Percentiles rank a stretch among this genome's conserved stretches.
Evolutionary conservation across 2,329 filamentous ascomycete genomes (phyloP).

Genomic region (Coniella lustricola): DNA sequence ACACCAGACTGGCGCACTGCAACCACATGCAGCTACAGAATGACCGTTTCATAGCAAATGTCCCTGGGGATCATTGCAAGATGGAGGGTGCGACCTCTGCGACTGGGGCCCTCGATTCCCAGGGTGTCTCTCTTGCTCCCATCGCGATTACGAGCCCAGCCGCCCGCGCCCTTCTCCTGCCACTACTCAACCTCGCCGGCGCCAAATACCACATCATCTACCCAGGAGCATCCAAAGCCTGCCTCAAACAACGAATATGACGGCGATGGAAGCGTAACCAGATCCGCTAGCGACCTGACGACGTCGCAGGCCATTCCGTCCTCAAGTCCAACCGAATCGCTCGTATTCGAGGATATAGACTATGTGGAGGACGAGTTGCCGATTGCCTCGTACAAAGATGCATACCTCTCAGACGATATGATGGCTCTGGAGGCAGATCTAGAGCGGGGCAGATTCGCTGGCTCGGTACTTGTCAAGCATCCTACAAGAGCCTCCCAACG

Average conservation of each 20-base stretch:
- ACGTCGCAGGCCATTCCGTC: too few species aligned
- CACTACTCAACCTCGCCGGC: too few species aligned
- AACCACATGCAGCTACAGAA: slow-evolving; percentile 17
- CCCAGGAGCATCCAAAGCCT: too few species aligned
- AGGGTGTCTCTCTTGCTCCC: slow-evolving; percentile 13
- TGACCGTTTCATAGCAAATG: slow-evolving; percentile 38
- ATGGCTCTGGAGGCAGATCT: background rate
- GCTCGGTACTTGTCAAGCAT: slow-evolving; percentile 25
- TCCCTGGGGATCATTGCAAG: slow-evolving; percentile 37
- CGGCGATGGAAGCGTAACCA: background rate
- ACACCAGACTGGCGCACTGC: slow-evolving; percentile 1
- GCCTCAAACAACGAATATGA: background rate
- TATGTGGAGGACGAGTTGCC: too few species aligned
- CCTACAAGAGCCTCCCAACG: slow-evolving; percentile 17
- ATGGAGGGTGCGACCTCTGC: slow-evolving; percentile 35
- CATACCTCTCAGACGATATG: background rate
- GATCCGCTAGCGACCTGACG: too few species aligned
- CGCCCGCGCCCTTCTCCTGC: background rate
- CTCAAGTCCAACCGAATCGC: too few species aligned
- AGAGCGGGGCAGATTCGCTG: slow-evolving; percentile 9
- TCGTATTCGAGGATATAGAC: too few species aligned
- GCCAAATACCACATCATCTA: too few species aligned
- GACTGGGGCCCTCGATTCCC: slow-evolving; percentile 23
- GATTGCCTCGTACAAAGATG: background rate
- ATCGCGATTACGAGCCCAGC: slow-evolving; percentile 1